phyloP scores from a whole-genome alignment of 768 basidiomycete species.

The Leccinellum albellum region DNA sequence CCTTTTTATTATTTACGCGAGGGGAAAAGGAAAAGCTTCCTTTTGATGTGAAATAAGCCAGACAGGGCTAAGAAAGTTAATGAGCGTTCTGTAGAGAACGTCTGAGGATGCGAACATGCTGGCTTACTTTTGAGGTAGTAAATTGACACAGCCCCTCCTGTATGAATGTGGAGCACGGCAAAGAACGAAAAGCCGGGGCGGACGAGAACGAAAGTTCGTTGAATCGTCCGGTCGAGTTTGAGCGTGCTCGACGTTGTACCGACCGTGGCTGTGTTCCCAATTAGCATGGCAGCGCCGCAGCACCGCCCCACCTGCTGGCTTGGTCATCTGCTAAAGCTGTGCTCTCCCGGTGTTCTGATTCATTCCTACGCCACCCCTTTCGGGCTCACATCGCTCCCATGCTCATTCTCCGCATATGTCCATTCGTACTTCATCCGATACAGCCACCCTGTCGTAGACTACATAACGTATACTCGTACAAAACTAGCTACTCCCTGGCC shows the following conservation, averaged over 20 bases:
- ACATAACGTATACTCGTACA: constrained; percentile 2
- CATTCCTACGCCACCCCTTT: background rate
- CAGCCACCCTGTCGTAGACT: background rate
- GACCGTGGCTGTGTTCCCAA: constrained; percentile 35
- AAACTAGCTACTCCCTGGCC: constrained; percentile 7
- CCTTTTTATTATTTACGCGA: constrained; percentile 37
- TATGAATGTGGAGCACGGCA: background rate
- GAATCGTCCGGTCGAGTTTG: background rate
- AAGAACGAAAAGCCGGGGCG: constrained; percentile 11
- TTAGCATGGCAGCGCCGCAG: constrained; percentile 33
- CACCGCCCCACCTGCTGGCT: constrained; percentile 27
- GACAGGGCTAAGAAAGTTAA: constrained; percentile 22
- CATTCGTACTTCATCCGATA: background rate
- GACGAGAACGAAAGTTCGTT: background rate
- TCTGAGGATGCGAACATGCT: constrained; percentile 8
- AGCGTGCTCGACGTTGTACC: constrained; percentile 30
- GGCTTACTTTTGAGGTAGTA: constrained; percentile 15
- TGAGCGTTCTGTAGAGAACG: constrained; percentile 29
- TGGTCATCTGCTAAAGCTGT: constrained; percentile 24
- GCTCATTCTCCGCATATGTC: background rate
- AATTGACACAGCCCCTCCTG: constrained; percentile 20
- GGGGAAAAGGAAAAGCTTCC: constrained; percentile 32
- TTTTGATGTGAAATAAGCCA: constrained; percentile 30
- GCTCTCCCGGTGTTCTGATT: constrained; percentile 7
- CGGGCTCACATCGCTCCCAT: constrained; percentile 1